phyloP scores from a whole-genome alignment of 2,329 filamentous ascomycete genomes.

The Alternaria brassicae region DNA sequence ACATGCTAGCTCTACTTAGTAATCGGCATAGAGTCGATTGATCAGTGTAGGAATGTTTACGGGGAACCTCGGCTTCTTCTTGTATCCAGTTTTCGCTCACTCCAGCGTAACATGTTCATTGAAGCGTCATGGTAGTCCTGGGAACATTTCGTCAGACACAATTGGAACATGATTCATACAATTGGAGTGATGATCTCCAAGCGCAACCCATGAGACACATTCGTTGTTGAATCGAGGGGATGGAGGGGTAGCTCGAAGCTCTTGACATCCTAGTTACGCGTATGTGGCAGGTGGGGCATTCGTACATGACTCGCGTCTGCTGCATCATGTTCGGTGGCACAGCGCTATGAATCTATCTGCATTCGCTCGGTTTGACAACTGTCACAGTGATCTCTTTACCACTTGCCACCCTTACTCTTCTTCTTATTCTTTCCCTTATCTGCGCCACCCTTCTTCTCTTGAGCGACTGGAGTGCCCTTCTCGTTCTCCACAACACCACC shows the following conservation, averaged over 20 bases:
- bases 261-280: neutral
- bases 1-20: conserved; percentile 1
- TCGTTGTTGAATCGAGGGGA: neutral
- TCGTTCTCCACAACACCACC: conserved; percentile 82
- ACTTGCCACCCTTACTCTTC: conserved; percentile 48
- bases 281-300: conserved; percentile 8
- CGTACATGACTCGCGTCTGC: conserved; percentile 2
- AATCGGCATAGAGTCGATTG: conserved; percentile 3
- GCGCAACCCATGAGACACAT: neutral
- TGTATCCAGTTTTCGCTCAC: conserved; percentile 6
- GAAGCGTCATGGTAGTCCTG: neutral
- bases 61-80: conserved; percentile 22
- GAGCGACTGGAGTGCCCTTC: conserved; percentile 41
- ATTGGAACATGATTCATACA: neutral
- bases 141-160: neutral
- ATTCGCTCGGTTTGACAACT: neutral
- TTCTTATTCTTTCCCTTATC: conserved; percentile 47
- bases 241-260: conserved; percentile 15
- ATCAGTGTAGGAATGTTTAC: neutral
- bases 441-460: conserved; percentile 42
- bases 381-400: conserved; percentile 17
- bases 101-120: neutral
- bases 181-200: neutral
- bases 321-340: conserved; percentile 1
- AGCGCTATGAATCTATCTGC: neutral